Conservation (phyloP, 257 asterid genomes). For the Anisodus acutangulus region DNA sequence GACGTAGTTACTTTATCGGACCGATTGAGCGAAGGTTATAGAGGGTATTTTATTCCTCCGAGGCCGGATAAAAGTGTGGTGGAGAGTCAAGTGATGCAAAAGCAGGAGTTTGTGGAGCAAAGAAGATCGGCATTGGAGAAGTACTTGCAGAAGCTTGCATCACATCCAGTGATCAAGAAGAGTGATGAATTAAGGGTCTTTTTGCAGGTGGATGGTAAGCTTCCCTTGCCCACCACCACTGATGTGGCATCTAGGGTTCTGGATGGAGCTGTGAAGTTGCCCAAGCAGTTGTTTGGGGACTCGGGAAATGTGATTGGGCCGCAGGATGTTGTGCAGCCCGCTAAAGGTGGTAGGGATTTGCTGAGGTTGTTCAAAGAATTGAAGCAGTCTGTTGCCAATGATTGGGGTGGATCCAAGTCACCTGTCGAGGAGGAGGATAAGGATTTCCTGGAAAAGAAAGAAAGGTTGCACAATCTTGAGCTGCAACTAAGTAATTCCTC, state of each 20-base stretch:
- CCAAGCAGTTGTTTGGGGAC: conserved; percentile 87
- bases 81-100: conserved; percentile 97
- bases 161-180: conserved; percentile 75
- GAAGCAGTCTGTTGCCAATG: conserved; percentile 90
- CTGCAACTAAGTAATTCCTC: conserved; percentile 82
- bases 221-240: conserved; percentile 71
- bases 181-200: conserved; percentile 94
- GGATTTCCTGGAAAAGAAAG: conserved; percentile 84
- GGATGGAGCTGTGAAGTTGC: conserved; percentile 91
- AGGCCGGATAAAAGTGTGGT: conserved; percentile 95
- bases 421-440: conserved; percentile 83
- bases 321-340: conserved; percentile 88
- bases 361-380: conserved; percentile 88
- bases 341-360: conserved; percentile 91
- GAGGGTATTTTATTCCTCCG: conserved; percentile 87
- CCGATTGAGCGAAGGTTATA: conserved; percentile 69
- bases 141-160: conserved; percentile 75
- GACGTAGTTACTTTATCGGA: conserved; percentile 90
- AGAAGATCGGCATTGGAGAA: conserved; percentile 88
- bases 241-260: conserved; percentile 89
- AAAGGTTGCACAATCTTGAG: conserved; percentile 73
- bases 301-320: conserved; percentile 70
- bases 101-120: conserved; percentile 97
- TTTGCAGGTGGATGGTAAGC: conserved; percentile 80
- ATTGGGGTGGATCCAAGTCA: conserved; percentile 77